These are phyloP conservation scores for Apiospora marii DNA, from an alignment of 2,329 filamentous ascomycete genomes.

Conservation along the genomic window DNA sequence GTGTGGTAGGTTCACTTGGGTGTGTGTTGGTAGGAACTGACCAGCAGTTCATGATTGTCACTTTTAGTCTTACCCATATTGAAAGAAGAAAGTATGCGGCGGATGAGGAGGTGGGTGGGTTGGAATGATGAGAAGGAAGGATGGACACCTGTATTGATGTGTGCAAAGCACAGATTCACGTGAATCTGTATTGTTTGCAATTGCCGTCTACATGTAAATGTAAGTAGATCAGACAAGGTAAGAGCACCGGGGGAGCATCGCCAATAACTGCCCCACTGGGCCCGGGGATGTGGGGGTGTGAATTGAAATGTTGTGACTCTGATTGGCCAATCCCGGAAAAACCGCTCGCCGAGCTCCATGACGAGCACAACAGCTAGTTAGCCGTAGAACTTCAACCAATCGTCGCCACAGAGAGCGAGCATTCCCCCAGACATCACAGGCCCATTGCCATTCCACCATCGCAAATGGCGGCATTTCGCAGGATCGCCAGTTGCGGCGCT, in stretches of 20 bases:
- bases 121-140: not conserved
- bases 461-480: slow-evolving; percentile 75
- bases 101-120: not conserved
- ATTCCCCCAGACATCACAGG: slow-evolving; percentile 24
- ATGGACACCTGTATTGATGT: not conserved
- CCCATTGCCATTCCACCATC: slow-evolving; percentile 42
- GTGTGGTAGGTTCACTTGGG: not conserved
- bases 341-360: slow-evolving; percentile 23
- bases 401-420: slow-evolving; percentile 26
- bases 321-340: slow-evolving; percentile 22
- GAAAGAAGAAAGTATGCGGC: not conserved
- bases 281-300: slow-evolving; percentile 10
- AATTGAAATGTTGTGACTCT: not conserved
- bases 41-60: not conserved
- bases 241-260: not conserved
- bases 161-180: too few species aligned
- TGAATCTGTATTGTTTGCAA: too few species aligned
- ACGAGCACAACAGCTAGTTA: slow-evolving; percentile 20
- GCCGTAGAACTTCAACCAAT: slow-evolving; percentile 24
- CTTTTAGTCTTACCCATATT: not conserved
- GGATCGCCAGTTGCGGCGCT: slow-evolving; percentile 75
- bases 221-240: not conserved
- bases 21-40: not conserved
- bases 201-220: not conserved
- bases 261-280: not conserved